Evolutionary conservation across 2,329 filamentous ascomycete species (phyloP).

Genomic region (Stenocarpella maydis): DNA sequence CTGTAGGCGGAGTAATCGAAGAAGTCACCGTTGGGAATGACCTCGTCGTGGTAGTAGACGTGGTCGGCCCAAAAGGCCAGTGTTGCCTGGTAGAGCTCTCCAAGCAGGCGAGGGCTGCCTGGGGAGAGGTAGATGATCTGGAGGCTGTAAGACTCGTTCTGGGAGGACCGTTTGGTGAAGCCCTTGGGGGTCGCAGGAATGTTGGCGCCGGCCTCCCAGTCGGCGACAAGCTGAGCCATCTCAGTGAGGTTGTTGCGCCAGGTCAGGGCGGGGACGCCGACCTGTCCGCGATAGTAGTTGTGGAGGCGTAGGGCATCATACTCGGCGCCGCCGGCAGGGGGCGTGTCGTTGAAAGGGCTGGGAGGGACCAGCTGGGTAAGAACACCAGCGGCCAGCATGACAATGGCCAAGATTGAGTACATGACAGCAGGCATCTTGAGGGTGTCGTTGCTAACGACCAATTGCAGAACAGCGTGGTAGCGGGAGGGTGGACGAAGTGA

Average conservation of each 20-base stretch:
- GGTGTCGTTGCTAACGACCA: background rate
- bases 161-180: background rate
- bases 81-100: background rate
- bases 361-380: constrained; percentile 2
- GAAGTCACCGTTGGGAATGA: constrained; percentile 8
- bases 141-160: background rate
- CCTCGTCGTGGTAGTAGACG: background rate
- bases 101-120: background rate
- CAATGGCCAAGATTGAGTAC: background rate
- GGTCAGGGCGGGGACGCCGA: background rate
- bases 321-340: background rate
- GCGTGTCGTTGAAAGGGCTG: background rate
- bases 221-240: background rate
- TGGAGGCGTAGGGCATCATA: background rate
- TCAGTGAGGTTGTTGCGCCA: constrained; percentile 5
- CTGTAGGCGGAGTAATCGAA: background rate
- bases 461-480: background rate
- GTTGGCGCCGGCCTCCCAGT: background rate
- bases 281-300: background rate
- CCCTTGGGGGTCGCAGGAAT: background rate
- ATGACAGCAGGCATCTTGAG: background rate
- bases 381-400: constrained; percentile 10
- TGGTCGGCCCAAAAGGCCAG: background rate
- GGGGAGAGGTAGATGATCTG: background rate
- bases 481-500: background rate